Percentiles rank a stretch among this genome's conserved stretches.
Conservation (phyloP, 108 stramenopile species). For the Stephanodiscus triporus region DNA sequence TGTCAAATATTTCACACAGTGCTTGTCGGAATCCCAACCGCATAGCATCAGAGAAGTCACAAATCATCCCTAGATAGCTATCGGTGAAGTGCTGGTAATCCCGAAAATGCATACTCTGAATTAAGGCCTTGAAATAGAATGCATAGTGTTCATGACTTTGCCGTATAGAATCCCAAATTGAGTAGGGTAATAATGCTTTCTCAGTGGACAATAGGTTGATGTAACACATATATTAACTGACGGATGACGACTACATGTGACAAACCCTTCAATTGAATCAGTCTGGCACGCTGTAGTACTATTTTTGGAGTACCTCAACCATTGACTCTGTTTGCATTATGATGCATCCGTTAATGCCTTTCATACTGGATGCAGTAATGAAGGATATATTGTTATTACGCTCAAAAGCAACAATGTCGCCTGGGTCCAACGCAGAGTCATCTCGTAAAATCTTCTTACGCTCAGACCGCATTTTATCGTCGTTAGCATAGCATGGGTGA, state of each 20-base stretch:
- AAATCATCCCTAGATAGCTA: background rate
- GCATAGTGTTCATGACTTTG: background rate
- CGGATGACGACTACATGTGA: background rate
- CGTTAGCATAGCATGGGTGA: background rate
- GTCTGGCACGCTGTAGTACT: slow-evolving; percentile 1
- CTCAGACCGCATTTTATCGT: background rate
- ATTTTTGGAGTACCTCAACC: background rate
- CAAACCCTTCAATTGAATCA: background rate
- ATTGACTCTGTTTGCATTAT: slow-evolving; percentile 1
- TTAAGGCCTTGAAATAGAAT: background rate
- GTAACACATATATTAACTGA: background rate
- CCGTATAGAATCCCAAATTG: slow-evolving; percentile 11
- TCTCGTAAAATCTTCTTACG: background rate
- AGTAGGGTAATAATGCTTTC: background rate
- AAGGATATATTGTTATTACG: background rate
- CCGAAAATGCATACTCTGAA: background rate
- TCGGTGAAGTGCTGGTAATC: background rate
- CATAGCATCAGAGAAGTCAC: slow-evolving; percentile 15
- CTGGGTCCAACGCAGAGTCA: background rate
- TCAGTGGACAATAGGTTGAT: background rate
- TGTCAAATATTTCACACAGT: background rate
- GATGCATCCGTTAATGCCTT: background rate
- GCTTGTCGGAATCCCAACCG: background rate
- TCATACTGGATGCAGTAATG: background rate
- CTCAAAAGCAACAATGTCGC: background rate